Evolutionary conservation across 352 stramenopile species (phyloP).

Genomic region (Globisporangium apiculatum): DNA sequence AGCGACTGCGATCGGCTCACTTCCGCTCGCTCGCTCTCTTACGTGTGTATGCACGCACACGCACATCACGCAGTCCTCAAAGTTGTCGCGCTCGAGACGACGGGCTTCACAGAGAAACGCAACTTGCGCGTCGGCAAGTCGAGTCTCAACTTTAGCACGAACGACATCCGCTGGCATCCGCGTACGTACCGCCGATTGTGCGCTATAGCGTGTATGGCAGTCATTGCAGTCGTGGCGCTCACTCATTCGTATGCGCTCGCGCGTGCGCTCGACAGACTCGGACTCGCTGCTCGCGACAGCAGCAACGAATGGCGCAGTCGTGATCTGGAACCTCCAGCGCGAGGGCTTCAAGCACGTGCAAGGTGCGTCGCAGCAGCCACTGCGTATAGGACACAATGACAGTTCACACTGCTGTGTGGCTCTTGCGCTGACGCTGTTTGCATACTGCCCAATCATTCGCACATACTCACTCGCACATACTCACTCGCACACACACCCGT

Average conservation of each 20-base stretch:
- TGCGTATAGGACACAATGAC: background rate
- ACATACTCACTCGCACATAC: background rate
- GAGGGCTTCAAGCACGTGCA: constrained; percentile 87
- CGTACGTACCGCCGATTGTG: constrained; percentile 28
- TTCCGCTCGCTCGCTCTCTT: background rate
- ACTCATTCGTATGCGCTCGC: background rate
- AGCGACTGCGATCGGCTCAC: background rate
- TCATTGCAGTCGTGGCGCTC: background rate
- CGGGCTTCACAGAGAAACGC: constrained; percentile 75
- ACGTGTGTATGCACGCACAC: background rate
- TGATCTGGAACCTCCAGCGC: constrained; percentile 85
- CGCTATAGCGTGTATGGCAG: background rate
- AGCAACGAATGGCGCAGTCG: constrained; percentile 75
- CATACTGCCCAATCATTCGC: background rate
- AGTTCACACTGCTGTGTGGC: too few relatives aligned
- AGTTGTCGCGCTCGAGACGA: constrained; percentile 69
- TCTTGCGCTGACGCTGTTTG: background rate
- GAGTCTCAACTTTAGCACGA: constrained; percentile 85
- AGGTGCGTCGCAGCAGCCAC: constrained; percentile 24
- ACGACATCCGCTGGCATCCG: constrained; percentile 86
- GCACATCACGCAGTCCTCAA: constrained; percentile 49
- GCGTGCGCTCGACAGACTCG: constrained; percentile 33
- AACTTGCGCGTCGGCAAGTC: constrained; percentile 81
- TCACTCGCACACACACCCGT: background rate
- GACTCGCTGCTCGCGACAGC: constrained; percentile 81